Base-by-base conservation (phyloP, 768 basidiomycete species). In the Lyophyllum semitale region DNA sequence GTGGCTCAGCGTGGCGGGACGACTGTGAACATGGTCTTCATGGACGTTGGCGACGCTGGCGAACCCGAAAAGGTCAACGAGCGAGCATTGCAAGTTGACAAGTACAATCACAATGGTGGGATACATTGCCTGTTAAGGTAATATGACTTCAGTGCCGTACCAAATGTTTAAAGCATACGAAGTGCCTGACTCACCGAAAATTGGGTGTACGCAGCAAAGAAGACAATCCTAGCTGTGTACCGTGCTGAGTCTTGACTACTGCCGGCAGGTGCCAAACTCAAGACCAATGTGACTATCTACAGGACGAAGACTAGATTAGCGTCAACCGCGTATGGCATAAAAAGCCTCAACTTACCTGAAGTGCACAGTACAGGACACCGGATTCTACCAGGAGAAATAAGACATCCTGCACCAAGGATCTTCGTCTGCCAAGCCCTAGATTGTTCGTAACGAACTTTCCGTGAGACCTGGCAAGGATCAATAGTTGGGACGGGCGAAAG, bases 351-450 rank as follows among this genome's bases (percentile, higher is more conserved):
- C 54, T 18, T 29, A 62, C 63, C 60, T 60, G 59, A 41, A 59
- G 45, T 4, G 51, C 32, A 47, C 59, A 60, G 26, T 62, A 65
- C 4, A 62, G 37, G 22, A 38, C 49, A 12, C 63, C 61, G 26
- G 54, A 57, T 40, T 65, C 63, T 27, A 60, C 54, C 26, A 65
- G 45, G 41, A 60, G 44, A 45, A 59, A 22, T 8, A 62, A 42
- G 38, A 62, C 46, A 40, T 46, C 40, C 51, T 47, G 44, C 38
- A 45, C 42, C 25, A 45, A 20, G 17, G 48, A 23, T 26, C 30
- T 27, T 18, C 51, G 54, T 11, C 50, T 44, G 15, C 18, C 29
- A 8, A 59, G 43, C 12, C 51, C 54, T 2, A 59, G 45, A 1
- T 54, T 47, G 9, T 29, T n/a, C 18, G 49, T 50, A 13, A 57